Evolutionary conservation across 208 protist species (phyloP), one percentile per base, ranked within the genome.

Genomic region (Leptomonas seymouri): DNA sequence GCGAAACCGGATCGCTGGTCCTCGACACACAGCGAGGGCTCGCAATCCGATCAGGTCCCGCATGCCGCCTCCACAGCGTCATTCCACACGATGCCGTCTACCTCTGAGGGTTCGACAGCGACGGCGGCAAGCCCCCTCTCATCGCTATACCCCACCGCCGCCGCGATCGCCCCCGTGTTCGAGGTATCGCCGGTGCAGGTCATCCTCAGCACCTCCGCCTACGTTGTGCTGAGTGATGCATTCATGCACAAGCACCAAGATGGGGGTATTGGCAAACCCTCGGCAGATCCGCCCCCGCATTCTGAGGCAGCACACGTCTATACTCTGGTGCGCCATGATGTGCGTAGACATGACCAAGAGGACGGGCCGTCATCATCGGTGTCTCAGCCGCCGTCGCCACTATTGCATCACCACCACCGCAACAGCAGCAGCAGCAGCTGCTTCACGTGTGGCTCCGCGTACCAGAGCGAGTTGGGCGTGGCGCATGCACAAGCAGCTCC

Each of bases 171-270:
- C 11, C 71, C 72, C 0, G 49, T 78, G 27, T 66, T 78, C 25
- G 46, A 66, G 46, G 70, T 81, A 53, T 67, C 59, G 2, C 74
- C 67, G 12, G 54, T 80, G 48, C 49, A 66, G 57, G 56, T 80
- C 34, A 60, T 74, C 30, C 62, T 80, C 54, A 71, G 50, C 56
- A 71, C 58, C 63, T 45, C 74, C 18, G 56, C 67, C 14, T 81
- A 67, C 55, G 50, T 68, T 18, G 11, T 69, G 25, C 36, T 81
- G 30, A 58, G 65, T 15, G 76, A 76, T 15, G 39, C 45, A 21
- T 31, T 73, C 25, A 18, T 71, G 36, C 59, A 45, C 44, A 23
- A 23, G 39, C 41, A 46, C 39, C 50, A 49, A 23, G 48, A 28
- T 30, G n/a, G n/a, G 9, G 9, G 48, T 12, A 12, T 27, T 44